Percentiles rank a stretch among this genome's conserved stretches.
phyloP scores from a whole-genome alignment of 257 asterid species.

The Euphrasia confusa region DNA sequence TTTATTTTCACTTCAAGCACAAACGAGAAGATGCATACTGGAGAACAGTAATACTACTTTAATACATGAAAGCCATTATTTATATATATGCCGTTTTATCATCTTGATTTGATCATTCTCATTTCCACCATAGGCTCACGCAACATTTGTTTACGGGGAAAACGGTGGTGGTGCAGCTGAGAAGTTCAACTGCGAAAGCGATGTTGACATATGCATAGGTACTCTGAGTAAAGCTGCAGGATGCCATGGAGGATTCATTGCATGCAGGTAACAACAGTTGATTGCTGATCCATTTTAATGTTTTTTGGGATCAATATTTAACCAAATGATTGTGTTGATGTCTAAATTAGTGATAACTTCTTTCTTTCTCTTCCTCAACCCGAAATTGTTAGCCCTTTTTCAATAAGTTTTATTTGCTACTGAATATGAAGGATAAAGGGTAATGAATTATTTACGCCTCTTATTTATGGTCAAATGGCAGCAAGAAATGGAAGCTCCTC shows the following conservation, averaged over 20 bases:
- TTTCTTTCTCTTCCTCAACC: constrained; percentile 6
- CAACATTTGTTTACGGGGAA: constrained; percentile 87
- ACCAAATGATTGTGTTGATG: no score
- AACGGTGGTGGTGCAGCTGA: constrained; percentile 96
- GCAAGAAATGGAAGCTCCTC: constrained; percentile 92
- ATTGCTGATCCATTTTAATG: constrained; percentile 1
- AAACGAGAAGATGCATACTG: constrained; percentile 7
- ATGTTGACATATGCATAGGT: constrained; percentile 86
- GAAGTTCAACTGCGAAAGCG: constrained; percentile 67
- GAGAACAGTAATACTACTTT: neutral
- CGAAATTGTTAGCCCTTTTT: neutral
- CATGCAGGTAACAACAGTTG: constrained; percentile 63
- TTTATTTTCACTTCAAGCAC: constrained; percentile 10
- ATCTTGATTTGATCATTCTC: neutral
- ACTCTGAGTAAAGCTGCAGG: constrained; percentile 98
- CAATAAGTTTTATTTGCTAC: neutral
- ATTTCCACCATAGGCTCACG: constrained; percentile 61
- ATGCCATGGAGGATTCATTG: constrained; percentile 97
- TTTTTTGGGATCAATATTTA: neutral
- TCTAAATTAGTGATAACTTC: neutral
- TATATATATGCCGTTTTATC: constrained; percentile 12
- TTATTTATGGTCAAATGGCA: constrained; percentile 36
- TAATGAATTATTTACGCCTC: constrained; percentile 11
- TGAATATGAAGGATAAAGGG: neutral
- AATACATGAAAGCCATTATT: neutral